Conservation (phyloP, 768 basidiomycete genomes). For the Hebeloma cylindrosporum region DNA sequence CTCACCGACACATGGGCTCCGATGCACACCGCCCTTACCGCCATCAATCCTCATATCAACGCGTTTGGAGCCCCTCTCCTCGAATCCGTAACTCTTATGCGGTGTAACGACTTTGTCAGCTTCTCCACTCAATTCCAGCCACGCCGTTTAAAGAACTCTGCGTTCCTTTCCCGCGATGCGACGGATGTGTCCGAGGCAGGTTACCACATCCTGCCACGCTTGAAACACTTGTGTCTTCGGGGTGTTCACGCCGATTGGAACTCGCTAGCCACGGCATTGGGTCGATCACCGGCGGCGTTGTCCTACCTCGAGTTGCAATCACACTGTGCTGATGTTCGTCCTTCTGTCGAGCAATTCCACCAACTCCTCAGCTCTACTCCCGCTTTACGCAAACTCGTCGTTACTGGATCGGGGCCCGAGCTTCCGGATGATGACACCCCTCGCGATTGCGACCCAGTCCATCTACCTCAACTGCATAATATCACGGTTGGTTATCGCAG, state of each 20-base stretch:
- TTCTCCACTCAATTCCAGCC: slow-evolving; percentile 47
- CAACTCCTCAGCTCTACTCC: slow-evolving; percentile 42
- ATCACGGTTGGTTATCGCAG: slow-evolving; percentile 48
- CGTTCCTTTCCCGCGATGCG: slow-evolving; percentile 32
- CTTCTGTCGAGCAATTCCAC: slow-evolving; percentile 43
- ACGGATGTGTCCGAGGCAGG: slow-evolving; percentile 12
- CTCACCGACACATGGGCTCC: slow-evolving; percentile 59
- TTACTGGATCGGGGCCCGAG: slow-evolving; percentile 50
- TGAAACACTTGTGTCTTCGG: slow-evolving; percentile 49
- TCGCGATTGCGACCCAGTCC: slow-evolving; percentile 30
- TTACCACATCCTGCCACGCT: slow-evolving; percentile 38
- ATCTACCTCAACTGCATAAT: slow-evolving; percentile 37
- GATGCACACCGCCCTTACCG: slow-evolving; percentile 50
- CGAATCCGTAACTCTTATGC: slow-evolving; percentile 54
- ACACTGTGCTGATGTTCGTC: slow-evolving; percentile 55
- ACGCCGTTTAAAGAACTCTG: slow-evolving; percentile 32
- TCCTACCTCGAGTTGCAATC: slow-evolving; percentile 49
- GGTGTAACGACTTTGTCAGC: slow-evolving; percentile 58
- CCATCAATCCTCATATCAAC: slow-evolving; percentile 40
- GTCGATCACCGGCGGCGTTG: slow-evolving; percentile 16
- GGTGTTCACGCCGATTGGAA: slow-evolving; percentile 62
- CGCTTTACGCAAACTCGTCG: slow-evolving; percentile 39
- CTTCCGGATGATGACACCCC: slow-evolving; percentile 21
- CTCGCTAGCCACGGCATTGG: slow-evolving; percentile 37
- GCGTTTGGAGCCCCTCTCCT: slow-evolving; percentile 40